Percentiles rank a stretch among this genome's conserved stretches.
Evolutionary conservation across 495 filamentous ascomycete genomes (phyloP).

Genomic region (Penicillium roqueforti): DNA sequence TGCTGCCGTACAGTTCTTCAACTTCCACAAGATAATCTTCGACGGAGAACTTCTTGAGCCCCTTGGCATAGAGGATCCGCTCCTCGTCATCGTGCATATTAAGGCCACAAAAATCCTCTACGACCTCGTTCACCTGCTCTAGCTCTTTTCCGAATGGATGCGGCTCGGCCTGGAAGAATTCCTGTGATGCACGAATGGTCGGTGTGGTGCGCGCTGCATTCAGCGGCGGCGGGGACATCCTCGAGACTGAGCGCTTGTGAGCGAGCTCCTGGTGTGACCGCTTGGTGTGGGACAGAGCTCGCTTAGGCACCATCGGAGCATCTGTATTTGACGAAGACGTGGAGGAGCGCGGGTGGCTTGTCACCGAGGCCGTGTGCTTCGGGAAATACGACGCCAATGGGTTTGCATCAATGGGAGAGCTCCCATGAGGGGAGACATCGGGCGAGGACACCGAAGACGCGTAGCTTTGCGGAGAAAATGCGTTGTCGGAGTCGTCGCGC

Average conservation of each 20-base stretch:
- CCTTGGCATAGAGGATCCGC: constrained; percentile 56
- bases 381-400: constrained; percentile 78
- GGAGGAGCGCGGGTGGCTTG: constrained; percentile 40
- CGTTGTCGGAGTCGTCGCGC: constrained; percentile 59
- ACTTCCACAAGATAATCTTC: constrained; percentile 86
- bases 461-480: constrained; percentile 54
- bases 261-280: constrained; percentile 63
- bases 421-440: constrained; percentile 62
- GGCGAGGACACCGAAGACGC: constrained; percentile 63
- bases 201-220: constrained; percentile 32
- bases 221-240: constrained; percentile 42
- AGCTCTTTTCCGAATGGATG: constrained; percentile 52
- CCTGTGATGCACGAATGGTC: constrained; percentile 35
- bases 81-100: constrained; percentile 71
- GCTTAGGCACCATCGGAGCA: constrained; percentile 64
- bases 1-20: constrained; percentile 57
- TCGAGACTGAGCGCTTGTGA: constrained; percentile 62
- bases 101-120: constrained; percentile 72
- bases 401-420: constrained; percentile 63
- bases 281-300: constrained; percentile 81
- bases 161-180: constrained; percentile 42
- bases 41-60: constrained; percentile 69
- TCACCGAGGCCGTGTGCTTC: constrained; percentile 41
- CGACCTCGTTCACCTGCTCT: constrained; percentile 59
- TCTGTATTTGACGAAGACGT: constrained; percentile 46